A percentile compares a stretch with the other conserved stretches of the same genome.
Conservation (phyloP, 495 filamentous ascomycete species). For the Aspergillus biplanus region DNA sequence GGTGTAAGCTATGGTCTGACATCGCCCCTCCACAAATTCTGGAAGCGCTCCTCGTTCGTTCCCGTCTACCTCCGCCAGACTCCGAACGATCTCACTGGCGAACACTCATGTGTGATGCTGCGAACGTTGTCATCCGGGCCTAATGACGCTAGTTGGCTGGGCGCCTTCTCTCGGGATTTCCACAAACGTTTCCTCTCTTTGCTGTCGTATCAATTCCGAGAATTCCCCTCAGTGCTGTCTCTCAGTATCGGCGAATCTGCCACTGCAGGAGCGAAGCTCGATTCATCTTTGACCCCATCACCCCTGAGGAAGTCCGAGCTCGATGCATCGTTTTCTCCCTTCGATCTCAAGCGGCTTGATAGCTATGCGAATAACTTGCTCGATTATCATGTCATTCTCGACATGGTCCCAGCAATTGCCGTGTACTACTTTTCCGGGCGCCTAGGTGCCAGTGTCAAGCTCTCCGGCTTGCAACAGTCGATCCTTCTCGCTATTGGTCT, state of each 20-base stretch:
- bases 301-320: constrained; percentile 71
- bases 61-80: constrained; percentile 97
- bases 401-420: constrained; percentile 83
- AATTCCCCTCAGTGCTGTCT: constrained; percentile 79
- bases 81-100: constrained; percentile 91
- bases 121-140: constrained; percentile 63
- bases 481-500: constrained; percentile 88
- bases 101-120: constrained; percentile 98
- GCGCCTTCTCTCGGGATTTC: constrained; percentile 90
- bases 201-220: constrained; percentile 88
- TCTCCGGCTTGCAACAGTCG: constrained; percentile 78
- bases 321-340: constrained; percentile 78
- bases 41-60: constrained; percentile 83
- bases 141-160: constrained; percentile 79
- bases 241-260: constrained; percentile 90
- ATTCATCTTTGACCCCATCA: constrained; percentile 48
- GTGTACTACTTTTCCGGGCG: constrained; percentile 80
- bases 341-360: constrained; percentile 91
- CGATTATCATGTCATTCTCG: constrained; percentile 96
- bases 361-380: constrained; percentile 95
- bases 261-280: constrained; percentile 66
- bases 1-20: constrained; percentile 97
- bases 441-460: constrained; percentile 63
- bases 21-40: constrained; percentile 88
- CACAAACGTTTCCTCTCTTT: constrained; percentile 86